phyloP scores from a whole-genome alignment of 73 alveolate species.

The Effrenium voratum region DNA sequence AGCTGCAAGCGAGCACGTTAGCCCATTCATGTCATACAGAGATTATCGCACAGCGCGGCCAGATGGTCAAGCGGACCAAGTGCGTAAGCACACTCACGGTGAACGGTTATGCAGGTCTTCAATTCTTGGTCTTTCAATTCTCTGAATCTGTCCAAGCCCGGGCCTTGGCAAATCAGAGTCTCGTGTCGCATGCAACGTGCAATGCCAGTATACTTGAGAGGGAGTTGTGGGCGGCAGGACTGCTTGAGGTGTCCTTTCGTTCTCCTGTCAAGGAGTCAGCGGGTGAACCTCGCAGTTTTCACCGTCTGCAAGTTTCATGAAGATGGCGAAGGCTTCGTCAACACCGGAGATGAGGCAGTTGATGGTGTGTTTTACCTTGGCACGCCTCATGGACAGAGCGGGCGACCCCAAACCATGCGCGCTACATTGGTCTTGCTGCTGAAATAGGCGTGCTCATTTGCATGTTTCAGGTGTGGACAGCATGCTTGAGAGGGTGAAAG shows the following conservation, averaged over 20 bases:
- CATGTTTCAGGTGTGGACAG: no score
- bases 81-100: not conserved
- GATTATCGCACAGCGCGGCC: no score
- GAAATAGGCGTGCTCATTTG: no score
- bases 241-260: no score
- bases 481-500: no score
- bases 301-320: conserved; percentile 92
- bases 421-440: no score
- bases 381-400: no score
- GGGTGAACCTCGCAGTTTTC: conserved; percentile 67
- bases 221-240: not conserved
- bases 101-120: conserved; percentile 38
- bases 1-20: no score
- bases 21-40: no score
- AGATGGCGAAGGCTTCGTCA: conserved; percentile 86
- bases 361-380: no score
- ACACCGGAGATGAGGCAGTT: conserved; percentile 80
- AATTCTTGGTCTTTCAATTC: conserved; percentile 83
- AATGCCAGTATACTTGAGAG: not conserved
- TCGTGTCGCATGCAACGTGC: no score
- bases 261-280: conserved; percentile 40
- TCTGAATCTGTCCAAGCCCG: conserved; percentile 76
- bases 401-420: no score
- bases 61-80: not conserved
- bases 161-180: not conserved